Evolutionary conservation across 108 stramenopile genomes (phyloP), one percentile per base, ranked within the genome.

Genomic region (Cylindrotheca closterium): DNA sequence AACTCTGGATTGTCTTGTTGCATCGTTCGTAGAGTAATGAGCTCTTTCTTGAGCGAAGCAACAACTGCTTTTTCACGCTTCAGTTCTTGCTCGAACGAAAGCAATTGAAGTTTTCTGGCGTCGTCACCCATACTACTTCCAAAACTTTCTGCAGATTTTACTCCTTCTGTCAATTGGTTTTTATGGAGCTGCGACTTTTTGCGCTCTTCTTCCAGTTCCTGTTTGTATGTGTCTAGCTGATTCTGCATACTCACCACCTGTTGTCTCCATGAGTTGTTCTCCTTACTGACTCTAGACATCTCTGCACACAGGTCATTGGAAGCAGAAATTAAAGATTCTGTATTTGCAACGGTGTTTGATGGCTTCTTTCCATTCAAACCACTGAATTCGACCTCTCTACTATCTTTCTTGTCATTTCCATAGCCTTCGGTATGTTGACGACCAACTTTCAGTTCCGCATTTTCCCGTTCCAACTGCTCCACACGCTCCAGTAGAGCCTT

Each of bases 231-330:
- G 48, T 71, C 70, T 33, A 71, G 48, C 24, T 58, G 47, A 0
- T 71, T 62, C 30, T 71, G 70, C 23, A 71, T 62, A 22, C 32
- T 63, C 15, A 61, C 70, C 2, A 71, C 62, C 30, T 71, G 70
- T 45, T 62, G 45, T 24, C 70, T 62, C 1, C 63, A 47, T 25
- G 63, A 71, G 10, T 71, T 62, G 29, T 46, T 71, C 33, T 71
- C 70, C 1, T 37, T 47, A 19, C 54, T 54, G n/a, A 50, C 47
- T 49, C 46, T 51, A 2, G 60, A 60, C 33, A 70, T 24, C 7
- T 70, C 68, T 17, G 31, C 37, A 42, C 10, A 42, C 7, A 10
- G 37, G 15, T 10, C 15, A 10, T 42, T 15, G 10, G 37, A 42
- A n/a, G n/a, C n/a, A n/a, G n/a, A n/a, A n/a, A n/a, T n/a, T n/a